phyloP scores from a whole-genome alignment of 2,329 filamentous ascomycete species.

The Helicocarpus griseus region DNA sequence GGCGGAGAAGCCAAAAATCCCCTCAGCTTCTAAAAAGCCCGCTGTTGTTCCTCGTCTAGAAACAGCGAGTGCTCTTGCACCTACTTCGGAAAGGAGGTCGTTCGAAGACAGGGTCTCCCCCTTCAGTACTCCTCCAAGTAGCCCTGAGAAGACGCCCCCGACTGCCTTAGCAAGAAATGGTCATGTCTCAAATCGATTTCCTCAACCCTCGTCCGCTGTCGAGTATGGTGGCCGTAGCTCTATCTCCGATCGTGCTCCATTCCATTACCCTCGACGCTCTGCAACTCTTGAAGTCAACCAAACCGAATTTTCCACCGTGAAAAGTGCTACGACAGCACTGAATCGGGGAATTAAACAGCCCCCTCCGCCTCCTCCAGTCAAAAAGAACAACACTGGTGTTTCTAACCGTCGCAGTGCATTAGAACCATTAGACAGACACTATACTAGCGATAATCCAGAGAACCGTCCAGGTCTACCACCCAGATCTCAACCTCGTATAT shows the following conservation, averaged over 20 bases:
- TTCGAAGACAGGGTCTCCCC: constrained; percentile 55
- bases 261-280: constrained; percentile 7
- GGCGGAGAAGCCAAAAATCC: constrained; percentile 64
- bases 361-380: constrained; percentile 16
- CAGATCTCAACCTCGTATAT: constrained; percentile 17
- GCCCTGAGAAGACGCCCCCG: constrained; percentile 45
- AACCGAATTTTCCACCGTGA: constrained; percentile 20
- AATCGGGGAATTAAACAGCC: constrained; percentile 14
- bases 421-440: constrained; percentile 26
- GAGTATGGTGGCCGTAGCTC: background rate
- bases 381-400: constrained; percentile 14
- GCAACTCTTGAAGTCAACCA: constrained; percentile 12
- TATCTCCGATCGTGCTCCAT: background rate
- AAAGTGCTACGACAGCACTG: constrained; percentile 22
- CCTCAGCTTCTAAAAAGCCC: constrained; percentile 30
- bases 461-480: constrained; percentile 43
- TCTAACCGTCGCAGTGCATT: constrained; percentile 13
- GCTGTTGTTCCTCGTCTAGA: constrained; percentile 28
- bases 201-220: constrained; percentile 2
- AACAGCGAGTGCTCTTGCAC: constrained; percentile 17
- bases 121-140: constrained; percentile 77
- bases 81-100: constrained; percentile 16
- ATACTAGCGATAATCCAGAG: constrained; percentile 23
- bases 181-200: background rate
- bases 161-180: background rate